phyloP scores from a whole-genome alignment of 2,329 filamentous ascomycete genomes.

The Tolypocladium nubicola region DNA sequence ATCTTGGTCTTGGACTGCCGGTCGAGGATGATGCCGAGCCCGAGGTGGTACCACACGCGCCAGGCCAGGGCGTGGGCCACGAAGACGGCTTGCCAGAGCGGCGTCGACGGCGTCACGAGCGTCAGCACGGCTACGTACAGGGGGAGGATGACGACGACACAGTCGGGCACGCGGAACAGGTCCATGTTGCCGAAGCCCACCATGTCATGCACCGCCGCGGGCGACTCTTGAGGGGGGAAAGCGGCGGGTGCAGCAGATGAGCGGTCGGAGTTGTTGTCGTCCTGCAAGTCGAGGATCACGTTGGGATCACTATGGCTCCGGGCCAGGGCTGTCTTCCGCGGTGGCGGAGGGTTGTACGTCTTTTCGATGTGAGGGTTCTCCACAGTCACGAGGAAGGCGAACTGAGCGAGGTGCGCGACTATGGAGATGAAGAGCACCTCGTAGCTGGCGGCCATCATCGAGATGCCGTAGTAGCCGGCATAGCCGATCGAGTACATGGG shows the following conservation, averaged over 20 bases:
- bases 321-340: constrained; percentile 45
- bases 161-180: constrained; percentile 77
- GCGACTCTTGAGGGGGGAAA: constrained; percentile 25
- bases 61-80: constrained; percentile 69
- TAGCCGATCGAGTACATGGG: constrained; percentile 99
- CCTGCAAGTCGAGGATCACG: constrained; percentile 13
- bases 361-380: constrained; percentile 98
- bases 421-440: constrained; percentile 96
- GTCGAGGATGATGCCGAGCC: constrained; percentile 75
- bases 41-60: constrained; percentile 86
- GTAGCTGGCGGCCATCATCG: constrained; percentile 95
- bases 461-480: constrained; percentile 95
- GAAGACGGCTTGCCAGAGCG: constrained; percentile 66
- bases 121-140: constrained; percentile 66
- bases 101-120: constrained; percentile 65
- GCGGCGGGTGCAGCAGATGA: constrained; percentile 8
- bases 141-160: constrained; percentile 66
- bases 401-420: constrained; percentile 85
- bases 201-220: constrained; percentile 68
- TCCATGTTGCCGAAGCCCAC: constrained; percentile 79
- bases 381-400: constrained; percentile 81
- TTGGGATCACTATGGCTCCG: constrained; percentile 18
- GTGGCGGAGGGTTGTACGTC: constrained; percentile 85
- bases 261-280: constrained; percentile 12
- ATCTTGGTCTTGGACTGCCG: constrained; percentile 82